Evolutionary conservation across 2,329 filamentous ascomycete species (phyloP), one percentile per base, ranked within the genome.

Genomic region (Neofusicoccum cordaticola): DNA sequence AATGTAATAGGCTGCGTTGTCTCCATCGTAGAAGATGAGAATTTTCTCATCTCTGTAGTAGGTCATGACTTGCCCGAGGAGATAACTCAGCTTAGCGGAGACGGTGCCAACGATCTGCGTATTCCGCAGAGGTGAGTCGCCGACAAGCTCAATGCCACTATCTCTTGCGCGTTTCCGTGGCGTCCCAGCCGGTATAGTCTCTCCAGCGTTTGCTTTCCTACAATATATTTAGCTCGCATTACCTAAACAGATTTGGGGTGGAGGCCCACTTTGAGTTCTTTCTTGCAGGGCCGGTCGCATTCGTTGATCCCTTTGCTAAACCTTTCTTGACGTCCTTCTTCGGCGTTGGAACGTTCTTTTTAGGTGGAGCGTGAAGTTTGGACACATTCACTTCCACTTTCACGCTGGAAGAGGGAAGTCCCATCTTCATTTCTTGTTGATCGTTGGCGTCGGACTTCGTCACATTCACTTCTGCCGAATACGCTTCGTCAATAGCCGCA

Each of bases 21-120:
- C 90, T 37, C 90, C 90, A 66, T 96, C 92, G 74, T 97, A 97
- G 75, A 98, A 98, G 9, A 97, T 85, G 61, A 97, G 86, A 3
- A 96, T 95, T 76, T 97, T 96, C 71, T 97, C 93, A 0, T 84
- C 78, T 0, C 82, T 76, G 62, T 95, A 86, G 67, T 93, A 82
- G 61, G 84, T 81, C 4, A 88, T 76, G 12, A 97, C 87, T 37
- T 86, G 83, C 62, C 93, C 89, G 17, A 97, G 80, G 5, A 97
- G 81, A 71, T 97, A 97, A 2, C 90, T 93, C 2, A 97, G 82
- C 75, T 98, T 98, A 0, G 91, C 88, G 0, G 93, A 97, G 0
- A 88, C 86, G 0, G 93, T 97, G 3, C 91, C 92, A n/a, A 90
- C 79, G 19, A 96, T 82, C 62, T 78, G 84, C 0, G 90, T 86